Base-by-base conservation (phyloP, 2,329 filamentous ascomycete genomes). In the Pseudocercospora macadamiae region DNA sequence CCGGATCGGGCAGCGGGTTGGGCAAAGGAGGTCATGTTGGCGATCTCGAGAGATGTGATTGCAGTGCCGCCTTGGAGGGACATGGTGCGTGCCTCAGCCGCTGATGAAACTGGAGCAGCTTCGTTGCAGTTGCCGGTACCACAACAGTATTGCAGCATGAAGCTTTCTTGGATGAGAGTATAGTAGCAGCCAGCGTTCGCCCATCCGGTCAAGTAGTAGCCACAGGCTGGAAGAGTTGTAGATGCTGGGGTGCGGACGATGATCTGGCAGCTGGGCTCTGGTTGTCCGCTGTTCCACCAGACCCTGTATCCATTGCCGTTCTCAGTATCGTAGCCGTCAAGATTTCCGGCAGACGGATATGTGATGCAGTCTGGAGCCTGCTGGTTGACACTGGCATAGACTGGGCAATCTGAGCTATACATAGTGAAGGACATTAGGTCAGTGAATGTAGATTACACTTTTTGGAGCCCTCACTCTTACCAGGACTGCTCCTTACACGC, bases 201-300 rank as follows among this genome's bases (percentile, higher is more conserved):
- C 37, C n/a, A 42, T 42, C 37, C n/a, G 9, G 37, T 42, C n/a
- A 42, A 42, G 37, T 42, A 42, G 37, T 42, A 42, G 37, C 37
- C n/a, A 21, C n/a, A 42, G 14, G 37, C 14, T 42, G n/a, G 37
- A 3, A 42, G 37, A 9, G 37, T 42, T 5, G 37, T 42, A 9
- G n/a, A 42, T 16, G n/a, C 37, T 7, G 37, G 37, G 9, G 37
- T 42, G 4, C 37, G 37, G 9, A 42, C 37, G n/a, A 42, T 42
- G 18, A 42, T 42, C 18, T 42, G n/a, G 37, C n/a, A 42, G 37
- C n/a, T 42, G 9, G n/a, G 37, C 9, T 42, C 37, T 42, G n/a
- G 37, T 10, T 42, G n/a, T 16, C 37, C 37, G 37, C 37, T 42
- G n/a, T 42, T 42, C 37, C n/a, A 42, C 37, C n/a, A 42, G 4